Base-by-base conservation (phyloP, 495 filamentous ascomycete genomes). In the Parathielavia appendiculata region DNA sequence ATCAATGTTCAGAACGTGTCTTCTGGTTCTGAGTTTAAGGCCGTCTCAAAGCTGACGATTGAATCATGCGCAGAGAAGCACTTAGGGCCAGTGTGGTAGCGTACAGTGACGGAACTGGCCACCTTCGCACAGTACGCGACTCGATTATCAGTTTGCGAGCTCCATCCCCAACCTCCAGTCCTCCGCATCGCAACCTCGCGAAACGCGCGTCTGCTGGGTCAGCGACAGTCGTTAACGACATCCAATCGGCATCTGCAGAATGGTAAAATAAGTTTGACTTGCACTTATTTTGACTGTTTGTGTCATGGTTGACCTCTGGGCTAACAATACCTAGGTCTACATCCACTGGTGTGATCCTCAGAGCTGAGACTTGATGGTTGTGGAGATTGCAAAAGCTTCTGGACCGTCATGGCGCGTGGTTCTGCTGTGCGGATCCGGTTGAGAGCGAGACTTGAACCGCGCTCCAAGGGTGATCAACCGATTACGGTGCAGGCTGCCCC, bases 381-480 rank as follows among this genome's bases (percentile, higher is more conserved):
- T 57, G 56, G 54, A 23, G 23, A 62, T 64, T 57, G 40, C 41
- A 30, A 32, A 43, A 36, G 32, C 57, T 30, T 2, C 26, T 65
- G 64, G 54, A 20, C 48, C 51, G 17, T 58, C 13, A 48, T 53
- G 57, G 44, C 40, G 58, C 36, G 39, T 51, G 56, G 56, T 61
- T 58, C 40, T 60, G 62, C 40, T 57, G 53, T 57, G 58, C 66
- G 66, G 64, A 51, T 48, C 65, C 57, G 47, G 23, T 38, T 54
- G 56, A 40, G 34, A 54, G 48, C 62, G 54, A 61, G 22, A 26
- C 50, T 53, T 59, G 55, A 57, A 55, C 50, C 52, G 62, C 40
- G 58, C 45, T 57, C 54, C 26, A 53, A 53, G 47, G 34, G 38
- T 49, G 63, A 58, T 64, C 64, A 62, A 69, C 61, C 62, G 62